Percentiles rank a stretch among this genome's conserved stretches.
Evolutionary conservation across 192 early-diverging fungal genomes (phyloP).

Genomic region (Coemansia sp.): DNA sequence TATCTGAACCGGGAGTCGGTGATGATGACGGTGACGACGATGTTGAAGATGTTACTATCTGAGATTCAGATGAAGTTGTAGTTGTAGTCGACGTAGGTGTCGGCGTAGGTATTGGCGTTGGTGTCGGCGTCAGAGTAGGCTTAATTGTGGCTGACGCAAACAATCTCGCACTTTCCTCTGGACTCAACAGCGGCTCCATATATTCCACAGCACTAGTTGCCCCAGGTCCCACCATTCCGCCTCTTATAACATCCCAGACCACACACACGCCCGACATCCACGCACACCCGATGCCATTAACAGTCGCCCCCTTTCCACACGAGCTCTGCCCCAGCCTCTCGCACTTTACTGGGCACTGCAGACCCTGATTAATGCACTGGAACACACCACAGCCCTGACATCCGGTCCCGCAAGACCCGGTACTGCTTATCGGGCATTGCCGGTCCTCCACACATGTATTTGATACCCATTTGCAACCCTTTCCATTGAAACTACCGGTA

Average conservation of each 20-base stretch:
- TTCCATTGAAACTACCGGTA: constrained; percentile 36
- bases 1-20: neutral
- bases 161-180: neutral
- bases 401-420: constrained; percentile 24
- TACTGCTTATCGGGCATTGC: constrained; percentile 17
- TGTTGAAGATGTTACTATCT: neutral
- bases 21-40: constrained; percentile 1
- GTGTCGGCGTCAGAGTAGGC: no score
- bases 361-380: constrained; percentile 34
- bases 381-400: constrained; percentile 38
- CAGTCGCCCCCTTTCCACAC: constrained; percentile 23
- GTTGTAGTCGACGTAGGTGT: neutral
- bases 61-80: neutral
- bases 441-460: constrained; percentile 41
- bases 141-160: neutral
- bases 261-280: constrained; percentile 34
- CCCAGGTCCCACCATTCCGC: constrained; percentile 11
- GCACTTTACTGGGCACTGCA: constrained; percentile 39
- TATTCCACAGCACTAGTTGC: constrained; percentile 15
- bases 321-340: neutral
- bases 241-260: constrained; percentile 26
- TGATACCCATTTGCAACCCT: constrained; percentile 37
- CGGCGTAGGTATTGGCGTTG: neutral
- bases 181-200: constrained; percentile 10
- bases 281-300: constrained; percentile 34